Base-by-base conservation (phyloP, 208 protist genomes). In the Trypanosoma boissoni region DNA sequence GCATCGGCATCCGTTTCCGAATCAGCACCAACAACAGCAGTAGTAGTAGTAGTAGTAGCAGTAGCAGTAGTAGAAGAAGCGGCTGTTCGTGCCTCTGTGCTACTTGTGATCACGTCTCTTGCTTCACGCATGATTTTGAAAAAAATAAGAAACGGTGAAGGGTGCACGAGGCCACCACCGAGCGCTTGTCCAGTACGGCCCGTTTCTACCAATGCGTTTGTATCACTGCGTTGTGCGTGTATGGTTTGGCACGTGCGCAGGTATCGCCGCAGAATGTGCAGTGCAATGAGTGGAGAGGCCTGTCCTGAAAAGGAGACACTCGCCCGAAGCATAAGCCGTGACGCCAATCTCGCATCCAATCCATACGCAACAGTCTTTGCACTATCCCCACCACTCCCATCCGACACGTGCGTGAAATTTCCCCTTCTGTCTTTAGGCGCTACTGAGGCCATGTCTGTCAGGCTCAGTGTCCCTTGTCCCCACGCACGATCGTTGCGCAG, bases 61-160 rank as follows among this genome's bases (percentile, higher is more conserved):
- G n/a, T n/a, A n/a, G n/a, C n/a, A n/a, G n/a, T n/a, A 39, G 6
- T 12, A 16, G 34, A 12, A 39, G 44, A 28, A 6, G 14, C 6
- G 9, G 34, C 8, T 39, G n/a, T 23, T 14, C 9, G 16, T 34
- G 9, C 10, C n/a, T 37, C 49, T 32, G 18, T 5, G 37, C 46
- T 42, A 10, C 29, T 32, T 26, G 57, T 5, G 2, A 88, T 52
- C 29, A 87, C 68, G 31, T 86, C 83, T n/a, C 80, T 76, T 5
- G 83, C 62, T 39, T 94, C 83, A 16, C 76, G 80, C 44, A 83
- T 54, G 36, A 87, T 75, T 49, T 88, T 79, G 46, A 91, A 91
- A 53, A 94, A 90, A 18, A 85, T 46, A 21, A 91, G 69, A 49
- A 88, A 94, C 5, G 83, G 83, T 10, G 75, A 59, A 1, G 86